Evolutionary conservation across 208 protist genomes (phyloP), one percentile per base, ranked within the genome.

Genomic region (Naegleria gruberi): DNA sequence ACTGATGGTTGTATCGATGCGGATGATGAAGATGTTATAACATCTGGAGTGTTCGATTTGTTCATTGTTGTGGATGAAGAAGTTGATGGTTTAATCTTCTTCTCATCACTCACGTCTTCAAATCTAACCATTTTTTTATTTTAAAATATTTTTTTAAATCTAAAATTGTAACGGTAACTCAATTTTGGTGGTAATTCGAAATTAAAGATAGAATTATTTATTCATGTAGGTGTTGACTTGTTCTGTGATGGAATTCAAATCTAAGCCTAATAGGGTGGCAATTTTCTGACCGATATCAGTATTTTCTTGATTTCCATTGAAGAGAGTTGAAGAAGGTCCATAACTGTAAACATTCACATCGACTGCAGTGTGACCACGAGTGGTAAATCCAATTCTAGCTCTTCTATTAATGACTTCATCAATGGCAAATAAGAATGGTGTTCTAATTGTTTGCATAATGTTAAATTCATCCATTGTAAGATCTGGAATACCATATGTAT

Each of bases 271-370:
- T 46, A 86, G n/a, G n/a, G 10, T 34, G 8, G 82, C 82, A 46
- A 86, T 40, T 15, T 46, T 87, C n/a, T 34, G 10, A 40, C 82
- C 41, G 30, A 87, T 0, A 55, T 87, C 43, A 55, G n/a, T 87
- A 40, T 87, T 87, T 30, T 87, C 82, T 40, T 34, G 4, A 55
- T 87, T 87, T 34, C 82, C 82, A 46, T 41, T 40, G 26, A 55
- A 87, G 12, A 34, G 23, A 17, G 47, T 8, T 87, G 12, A n/a
- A 17, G 17, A 5, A 41, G 41, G 26, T 46, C 82, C 82, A 51
- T 17, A 47, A 45, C 37, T 41, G 43, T 89, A 89, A 41, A 89
- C 10, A 40, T 89, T 74, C 0, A 89, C 46, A 89, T 89, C 85
- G 7, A 89, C 17, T 44, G 30, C 44, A 34, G 85, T 74, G 37